phyloP scores from a whole-genome alignment of 2,329 filamentous ascomycete species.

The Aspergillus floridensis region DNA sequence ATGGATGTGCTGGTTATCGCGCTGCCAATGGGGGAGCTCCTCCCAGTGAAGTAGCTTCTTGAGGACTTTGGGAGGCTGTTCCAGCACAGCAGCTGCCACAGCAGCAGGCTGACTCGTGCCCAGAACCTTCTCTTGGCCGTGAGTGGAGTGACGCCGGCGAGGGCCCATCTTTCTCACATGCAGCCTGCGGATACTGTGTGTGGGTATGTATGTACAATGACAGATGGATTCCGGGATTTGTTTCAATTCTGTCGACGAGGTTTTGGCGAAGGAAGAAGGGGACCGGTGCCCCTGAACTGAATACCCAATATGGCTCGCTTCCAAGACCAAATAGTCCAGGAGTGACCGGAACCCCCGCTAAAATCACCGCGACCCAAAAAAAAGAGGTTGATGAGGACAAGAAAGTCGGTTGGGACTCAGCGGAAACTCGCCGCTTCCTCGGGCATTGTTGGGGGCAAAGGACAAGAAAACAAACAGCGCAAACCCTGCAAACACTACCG shows the following conservation, averaged over 20 bases:
- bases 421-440: conserved; percentile 1
- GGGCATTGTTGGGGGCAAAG: conserved; percentile 21
- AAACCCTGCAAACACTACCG: conserved; percentile 7
- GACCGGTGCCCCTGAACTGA: not conserved
- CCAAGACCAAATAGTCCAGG: not conserved
- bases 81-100: conserved; percentile 26
- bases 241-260: not conserved
- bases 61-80: conserved; percentile 29
- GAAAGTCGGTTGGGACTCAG: conserved; percentile 4
- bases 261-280: not conserved
- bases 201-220: not conserved
- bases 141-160: conserved; percentile 33
- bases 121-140: conserved; percentile 18
- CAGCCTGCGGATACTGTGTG: conserved; percentile 6
- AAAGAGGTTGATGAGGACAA: not conserved
- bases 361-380: not conserved
- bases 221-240: conserved; percentile 1
- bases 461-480: conserved; percentile 4
- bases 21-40: conserved; percentile 54
- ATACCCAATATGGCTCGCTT: not conserved
- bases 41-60: conserved; percentile 49
- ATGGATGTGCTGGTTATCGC: conserved; percentile 68
- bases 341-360: not conserved
- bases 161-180: conserved; percentile 28
- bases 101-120: conserved; percentile 24